These are phyloP conservation scores for Schwanniomyces etchellsii DNA, from an alignment of 1,139 yeast genomes.

Conservation along the genomic window DNA sequence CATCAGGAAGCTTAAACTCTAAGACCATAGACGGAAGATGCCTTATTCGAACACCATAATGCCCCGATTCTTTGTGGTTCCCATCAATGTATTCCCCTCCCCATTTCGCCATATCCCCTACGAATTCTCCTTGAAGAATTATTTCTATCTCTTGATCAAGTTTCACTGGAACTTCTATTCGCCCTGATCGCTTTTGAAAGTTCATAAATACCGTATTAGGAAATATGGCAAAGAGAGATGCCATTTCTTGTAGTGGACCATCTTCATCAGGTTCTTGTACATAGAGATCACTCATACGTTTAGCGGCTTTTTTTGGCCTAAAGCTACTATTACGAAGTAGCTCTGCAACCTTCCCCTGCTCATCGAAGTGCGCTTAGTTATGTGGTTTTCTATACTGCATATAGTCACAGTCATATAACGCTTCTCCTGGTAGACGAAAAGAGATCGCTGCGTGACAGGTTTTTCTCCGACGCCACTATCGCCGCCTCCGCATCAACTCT, in stretches of 20 bases:
- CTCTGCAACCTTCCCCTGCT: too few relatives aligned
- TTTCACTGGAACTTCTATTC: constrained; percentile 20
- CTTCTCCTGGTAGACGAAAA: too few relatives aligned
- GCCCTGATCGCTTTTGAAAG: constrained; percentile 13
- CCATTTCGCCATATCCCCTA: not conserved
- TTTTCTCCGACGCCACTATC: too few relatives aligned
- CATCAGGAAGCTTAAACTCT: constrained; percentile 20
- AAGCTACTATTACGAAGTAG: too few relatives aligned
- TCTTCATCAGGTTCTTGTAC: too few relatives aligned
- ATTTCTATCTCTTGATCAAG: constrained; percentile 14
- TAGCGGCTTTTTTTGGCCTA: too few relatives aligned
- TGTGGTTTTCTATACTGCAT: too few relatives aligned
- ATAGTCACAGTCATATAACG: too few relatives aligned
- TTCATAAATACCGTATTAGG: constrained; percentile 34
- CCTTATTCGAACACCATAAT: constrained; percentile 6
- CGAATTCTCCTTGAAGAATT: constrained; percentile 2
- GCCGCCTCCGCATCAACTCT: too few relatives aligned
- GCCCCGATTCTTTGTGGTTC: not conserved
- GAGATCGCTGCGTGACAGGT: too few relatives aligned
- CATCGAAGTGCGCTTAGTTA: too few relatives aligned
- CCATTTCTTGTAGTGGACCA: constrained; percentile 35
- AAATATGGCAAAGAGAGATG: constrained; percentile 43
- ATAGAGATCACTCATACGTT: too few relatives aligned
- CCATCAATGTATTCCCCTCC: not conserved
- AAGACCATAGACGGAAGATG: constrained; percentile 28